Evolutionary conservation across 306 rosid genomes (phyloP), one percentile per base, ranked within the genome.

Genomic region (Prosopis cineraria): DNA sequence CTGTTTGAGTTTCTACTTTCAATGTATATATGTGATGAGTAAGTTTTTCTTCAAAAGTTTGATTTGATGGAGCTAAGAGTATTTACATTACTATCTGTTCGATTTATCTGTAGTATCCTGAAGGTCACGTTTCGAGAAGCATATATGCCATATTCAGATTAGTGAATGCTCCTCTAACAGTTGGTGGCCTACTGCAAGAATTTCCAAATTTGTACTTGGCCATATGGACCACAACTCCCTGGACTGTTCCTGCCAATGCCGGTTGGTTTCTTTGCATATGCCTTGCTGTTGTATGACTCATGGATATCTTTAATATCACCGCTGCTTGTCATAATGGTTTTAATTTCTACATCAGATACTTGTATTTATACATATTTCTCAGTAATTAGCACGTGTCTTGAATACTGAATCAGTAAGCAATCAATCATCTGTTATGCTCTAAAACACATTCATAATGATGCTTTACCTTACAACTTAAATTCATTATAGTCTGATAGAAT

Each of bases 211-310:
- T 96, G 85, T 90, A 84, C 80, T 78, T 96, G 90, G 94, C 99
- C 78, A 81, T 93, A 78, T 96, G 99, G 98, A 96, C 99, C 37
- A 96, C 99, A 65, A 96, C 98, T 82, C 98, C 99, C 40, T 96
- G 98, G 99, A 96, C 99, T 74, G 74, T 96, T 80, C 99, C 98
- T 76, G 99, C 98, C 82, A 96, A 96, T 81, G 98, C 97, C 41
- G 99, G 99, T 93, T 78, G 76, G 87, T 84, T 81, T 85, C 56
- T 69, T 68, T 84, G 73, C 78, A 48, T 82, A 84, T 82, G 8
- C 37, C 72, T 68, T 47, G 47, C 66, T 80, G 55, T 22, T 76
- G 47, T 74, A 41, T 36, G 27, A 50, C 20, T 69, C 73, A 52
- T 65, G 37, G 19, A 36, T 78, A 37, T 53, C 63, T 63, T 48